Evolutionary conservation across 352 stramenopile genomes (phyloP), one percentile per base, ranked within the genome.

Genomic region (Pythium phragmitis): DNA sequence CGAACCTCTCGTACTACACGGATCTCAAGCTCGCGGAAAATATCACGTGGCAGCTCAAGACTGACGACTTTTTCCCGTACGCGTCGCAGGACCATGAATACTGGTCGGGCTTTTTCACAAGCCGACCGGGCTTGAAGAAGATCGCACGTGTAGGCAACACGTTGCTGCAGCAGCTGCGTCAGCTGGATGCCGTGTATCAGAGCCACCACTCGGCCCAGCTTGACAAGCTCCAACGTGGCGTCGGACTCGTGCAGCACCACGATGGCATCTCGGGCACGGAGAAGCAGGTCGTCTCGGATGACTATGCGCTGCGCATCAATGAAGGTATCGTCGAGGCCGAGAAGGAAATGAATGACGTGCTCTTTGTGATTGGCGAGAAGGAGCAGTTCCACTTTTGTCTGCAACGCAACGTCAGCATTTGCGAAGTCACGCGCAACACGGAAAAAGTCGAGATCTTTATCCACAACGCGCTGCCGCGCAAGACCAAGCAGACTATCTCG

Each of bases 1-100:
- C 96, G 0, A 98, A 97, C 59, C 77, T 98, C 21, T 92, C 89
- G 3, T 88, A 97, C 62, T 99, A 99, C 72, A 99, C 96, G 23
- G 77, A 97, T 21, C 73, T 93, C 45, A 98, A 98, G 76, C 75
- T 91, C 30, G 76, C 76, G 2, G 92, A 98, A 65, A 75, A 75
- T 13, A 63, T 91, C 3, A 78, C 76, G 7, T 97, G 79, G 83
- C 77, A 77, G 39, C 75, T 96, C 26, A 99, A 99, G 70, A 93
- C 81, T 4, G 96, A 98, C 49, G 97, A 99, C 63, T 99, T 99
- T 64, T 98, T 99, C 60, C 97, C 97, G 2, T 99, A 99, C 67
- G 87, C 79, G 2, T 96, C 98, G 42, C 87, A 85, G 41, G 75
- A 85, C 41, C 79, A 98, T 65, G 92, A 94, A 46, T 99, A 98